Evolutionary conservation across 805 yeast species (phyloP).

Genomic region (Metschnikowia picachoensis): DNA sequence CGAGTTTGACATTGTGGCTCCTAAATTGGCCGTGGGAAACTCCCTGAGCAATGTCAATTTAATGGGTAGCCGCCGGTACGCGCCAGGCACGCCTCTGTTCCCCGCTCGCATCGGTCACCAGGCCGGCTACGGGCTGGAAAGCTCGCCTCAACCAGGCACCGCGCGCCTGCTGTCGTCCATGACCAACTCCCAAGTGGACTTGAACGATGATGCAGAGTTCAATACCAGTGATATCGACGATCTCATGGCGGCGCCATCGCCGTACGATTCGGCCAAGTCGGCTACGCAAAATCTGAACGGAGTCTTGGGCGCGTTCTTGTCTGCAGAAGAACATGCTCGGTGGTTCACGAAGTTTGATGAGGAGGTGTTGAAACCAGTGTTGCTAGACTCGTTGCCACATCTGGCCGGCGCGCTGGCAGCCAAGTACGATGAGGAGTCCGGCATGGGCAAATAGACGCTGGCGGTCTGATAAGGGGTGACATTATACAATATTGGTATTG

Average conservation of each 20-base stretch:
- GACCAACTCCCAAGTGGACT: conserved; percentile 20
- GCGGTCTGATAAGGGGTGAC: no score
- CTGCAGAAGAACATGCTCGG: conserved; percentile 69
- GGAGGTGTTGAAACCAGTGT: conserved; percentile 86
- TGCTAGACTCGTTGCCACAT: conserved; percentile 57
- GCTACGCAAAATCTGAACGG: conserved; percentile 21
- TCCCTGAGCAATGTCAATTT: conserved; percentile 10
- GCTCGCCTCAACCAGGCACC: neutral
- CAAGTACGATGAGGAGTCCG: conserved; percentile 8
- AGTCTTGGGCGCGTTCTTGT: conserved; percentile 38
- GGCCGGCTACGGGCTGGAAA: no score
- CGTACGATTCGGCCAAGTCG: conserved; percentile 3
- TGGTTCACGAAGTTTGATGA: conserved; percentile 96
- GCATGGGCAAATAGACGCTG: conserved; percentile 8
- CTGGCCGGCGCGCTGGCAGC: neutral
- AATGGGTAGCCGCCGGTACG: conserved; percentile 25
- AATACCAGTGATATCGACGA: conserved; percentile 38
- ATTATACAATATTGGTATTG: no score
- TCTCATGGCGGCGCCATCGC: conserved; percentile 20
- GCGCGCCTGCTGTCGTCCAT: conserved; percentile 8
- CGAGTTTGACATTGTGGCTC: conserved; percentile 89
- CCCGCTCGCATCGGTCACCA: conserved; percentile 5
- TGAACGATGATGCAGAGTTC: conserved; percentile 25
- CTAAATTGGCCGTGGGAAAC: conserved; percentile 33
- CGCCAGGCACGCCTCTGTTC: conserved; percentile 14